Evolutionary conservation across 116 monocot genomes (phyloP).

Genomic region (Iris pallida): DNA sequence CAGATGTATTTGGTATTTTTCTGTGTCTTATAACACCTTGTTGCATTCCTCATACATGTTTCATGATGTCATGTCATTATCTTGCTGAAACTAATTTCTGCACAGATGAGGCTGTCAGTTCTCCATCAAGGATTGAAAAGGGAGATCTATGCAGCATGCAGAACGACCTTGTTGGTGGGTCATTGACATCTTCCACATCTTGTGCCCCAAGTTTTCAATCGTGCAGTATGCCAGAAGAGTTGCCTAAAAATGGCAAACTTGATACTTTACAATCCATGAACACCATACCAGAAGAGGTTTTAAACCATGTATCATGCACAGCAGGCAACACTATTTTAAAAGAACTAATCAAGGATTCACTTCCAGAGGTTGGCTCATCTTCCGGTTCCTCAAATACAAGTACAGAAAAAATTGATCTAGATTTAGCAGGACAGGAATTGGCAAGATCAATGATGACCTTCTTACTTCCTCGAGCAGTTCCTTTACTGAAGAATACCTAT

Average conservation of each 20-base stretch:
- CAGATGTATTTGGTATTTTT: constrained; percentile 7
- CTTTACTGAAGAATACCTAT: constrained; percentile 77
- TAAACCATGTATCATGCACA: not conserved
- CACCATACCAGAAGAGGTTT: constrained; percentile 11
- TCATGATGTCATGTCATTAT: not conserved
- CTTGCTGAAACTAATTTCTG: constrained; percentile 5
- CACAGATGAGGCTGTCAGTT: constrained; percentile 17
- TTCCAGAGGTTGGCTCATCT: constrained; percentile 38
- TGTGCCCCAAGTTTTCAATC: not conserved
- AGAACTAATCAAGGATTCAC: constrained; percentile 35
- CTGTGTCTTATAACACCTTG: not conserved
- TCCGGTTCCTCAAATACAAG: constrained; percentile 52
- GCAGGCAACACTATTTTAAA: constrained; percentile 13
- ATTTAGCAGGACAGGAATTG: constrained; percentile 56
- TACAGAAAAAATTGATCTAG: constrained; percentile 33
- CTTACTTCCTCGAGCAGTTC: constrained; percentile 86
- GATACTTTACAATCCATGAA: constrained; percentile 6
- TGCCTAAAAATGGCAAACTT: constrained; percentile 3
- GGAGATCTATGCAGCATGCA: constrained; percentile 14
- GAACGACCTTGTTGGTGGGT: constrained; percentile 15
- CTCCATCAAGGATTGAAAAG: constrained; percentile 16
- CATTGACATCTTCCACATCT: constrained; percentile 8
- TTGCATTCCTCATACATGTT: not conserved
- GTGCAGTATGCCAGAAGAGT: constrained; percentile 7
- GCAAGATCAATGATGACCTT: constrained; percentile 82